A percentile compares a stretch with the other conserved stretches of the same genome.
These are phyloP conservation scores for Guillardia theta DNA, from an alignment of 78 protist genomes.

Conservation along the genomic window DNA sequence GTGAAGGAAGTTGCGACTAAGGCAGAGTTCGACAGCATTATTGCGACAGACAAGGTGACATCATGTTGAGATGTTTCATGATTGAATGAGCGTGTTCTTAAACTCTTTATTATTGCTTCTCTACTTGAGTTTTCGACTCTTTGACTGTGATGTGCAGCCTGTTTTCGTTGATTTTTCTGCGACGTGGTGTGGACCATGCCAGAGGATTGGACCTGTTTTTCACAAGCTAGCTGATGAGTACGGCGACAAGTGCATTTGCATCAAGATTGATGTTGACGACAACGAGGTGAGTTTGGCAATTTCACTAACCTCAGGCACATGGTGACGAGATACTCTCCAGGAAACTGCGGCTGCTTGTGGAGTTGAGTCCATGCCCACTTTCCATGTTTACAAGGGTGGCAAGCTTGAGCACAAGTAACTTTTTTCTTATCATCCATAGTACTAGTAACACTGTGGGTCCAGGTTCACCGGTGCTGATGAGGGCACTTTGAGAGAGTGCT, in stretches of 20 bases:
- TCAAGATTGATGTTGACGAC: conserved; percentile 3
- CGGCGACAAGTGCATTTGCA: neutral
- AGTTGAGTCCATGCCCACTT: neutral
- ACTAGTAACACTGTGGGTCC: too few relatives aligned
- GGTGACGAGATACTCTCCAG: neutral
- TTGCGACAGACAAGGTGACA: too few relatives aligned
- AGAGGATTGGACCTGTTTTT: neutral
- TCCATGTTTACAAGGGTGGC: neutral
- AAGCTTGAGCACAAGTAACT: too few relatives aligned
- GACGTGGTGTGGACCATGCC: neutral
- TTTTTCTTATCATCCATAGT: too few relatives aligned
- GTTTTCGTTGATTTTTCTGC: neutral
- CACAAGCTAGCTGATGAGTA: neutral
- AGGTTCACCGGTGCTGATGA: too few relatives aligned
- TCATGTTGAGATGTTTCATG: too few relatives aligned
- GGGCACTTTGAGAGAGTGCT: too few relatives aligned
- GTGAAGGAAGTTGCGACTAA: neutral
- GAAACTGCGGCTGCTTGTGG: neutral
- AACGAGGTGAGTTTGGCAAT: neutral
- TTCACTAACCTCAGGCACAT: neutral
- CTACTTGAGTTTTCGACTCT: too few relatives aligned
- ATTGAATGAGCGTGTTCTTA: too few relatives aligned
- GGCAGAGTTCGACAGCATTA: neutral
- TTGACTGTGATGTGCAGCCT: neutral
- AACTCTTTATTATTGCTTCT: too few relatives aligned